Percentiles rank a stretch among this genome's conserved stretches.
phyloP scores from a whole-genome alignment of 805 yeast species.

The Sugiyamaella marilandica region DNA sequence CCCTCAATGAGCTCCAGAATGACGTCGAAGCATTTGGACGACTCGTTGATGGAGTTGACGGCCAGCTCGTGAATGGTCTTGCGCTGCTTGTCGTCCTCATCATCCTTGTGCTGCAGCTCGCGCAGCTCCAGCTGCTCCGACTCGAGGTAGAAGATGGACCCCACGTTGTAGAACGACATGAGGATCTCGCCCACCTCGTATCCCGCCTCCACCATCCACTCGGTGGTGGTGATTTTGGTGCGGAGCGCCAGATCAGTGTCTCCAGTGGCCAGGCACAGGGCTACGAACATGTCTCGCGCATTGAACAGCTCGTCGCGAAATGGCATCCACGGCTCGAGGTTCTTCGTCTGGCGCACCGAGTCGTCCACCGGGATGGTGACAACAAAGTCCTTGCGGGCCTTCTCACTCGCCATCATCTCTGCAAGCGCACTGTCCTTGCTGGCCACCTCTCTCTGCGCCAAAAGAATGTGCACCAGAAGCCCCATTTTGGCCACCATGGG shows the following conservation, averaged over 20 bases:
- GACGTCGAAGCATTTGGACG: slow-evolving; percentile 39
- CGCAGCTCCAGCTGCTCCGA: slow-evolving; percentile 58
- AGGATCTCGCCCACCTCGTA: slow-evolving; percentile 60
- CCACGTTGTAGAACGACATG: slow-evolving; percentile 60
- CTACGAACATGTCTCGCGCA: slow-evolving; percentile 70
- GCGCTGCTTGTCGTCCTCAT: slow-evolving; percentile 17
- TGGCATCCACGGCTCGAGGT: slow-evolving; percentile 37
- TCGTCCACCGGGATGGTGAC: slow-evolving; percentile 15
- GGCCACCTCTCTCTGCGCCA: slow-evolving; percentile 64
- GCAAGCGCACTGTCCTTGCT: slow-evolving; percentile 24
- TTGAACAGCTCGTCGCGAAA: slow-evolving; percentile 74
- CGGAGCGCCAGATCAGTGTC: slow-evolving; percentile 58
- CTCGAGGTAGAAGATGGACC: slow-evolving; percentile 61
- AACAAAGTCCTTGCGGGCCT: slow-evolving; percentile 12
- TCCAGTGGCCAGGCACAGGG: slow-evolving; percentile 64
- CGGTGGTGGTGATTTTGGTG: slow-evolving; percentile 58
- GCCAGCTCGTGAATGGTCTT: slow-evolving; percentile 21
- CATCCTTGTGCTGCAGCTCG: slow-evolving; percentile 30
- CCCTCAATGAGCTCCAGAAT: slow-evolving; percentile 42
- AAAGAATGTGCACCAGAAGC: slow-evolving; percentile 53
- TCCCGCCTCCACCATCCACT: slow-evolving; percentile 70
- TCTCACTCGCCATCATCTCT: slow-evolving; percentile 19
- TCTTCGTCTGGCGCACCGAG: slow-evolving; percentile 7
- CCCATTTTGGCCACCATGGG: slow-evolving; percentile 51
- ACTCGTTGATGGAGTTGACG: slow-evolving; percentile 26